Base-by-base conservation (phyloP, 805 yeast genomes). In the Ogataea sp. region DNA sequence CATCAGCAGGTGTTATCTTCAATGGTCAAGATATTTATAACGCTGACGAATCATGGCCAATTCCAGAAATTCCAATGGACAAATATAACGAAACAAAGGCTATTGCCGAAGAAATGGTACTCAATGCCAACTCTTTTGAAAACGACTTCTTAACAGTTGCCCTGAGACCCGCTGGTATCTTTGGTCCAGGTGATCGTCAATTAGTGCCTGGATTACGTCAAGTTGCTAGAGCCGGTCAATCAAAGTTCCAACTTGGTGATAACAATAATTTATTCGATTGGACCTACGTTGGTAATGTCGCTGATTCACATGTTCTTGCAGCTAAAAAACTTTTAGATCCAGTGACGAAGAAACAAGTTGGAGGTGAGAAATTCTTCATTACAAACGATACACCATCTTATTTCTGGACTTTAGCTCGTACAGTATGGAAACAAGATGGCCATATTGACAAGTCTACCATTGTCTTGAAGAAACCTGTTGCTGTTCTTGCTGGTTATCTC, bases 161-260 rank as follows among this genome's bases (percentile, higher is more conserved):
- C 2, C 62, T 93, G 36, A 75, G 99, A 46, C 98, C 98, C 1
- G 96, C 98, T 1, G 99, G 98, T 30, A 88, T 93, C 36, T 93
- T 93, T 65, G 99, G 98, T 5, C 98, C 97, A 6, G 97, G 98
- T 33, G 98, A 93, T 59, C 77, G 98, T 44, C 99, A 93, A 59
- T 66, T 93, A 53, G 93, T 93, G 34, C 98, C 98, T 11, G 95
- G 95, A 3, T 68, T 93, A 43, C 77, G 96, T 55, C 72, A 72
- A 14, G 96, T 86, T 33, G 88, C 95, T 3, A 72, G 73, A 42
- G 65, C 75, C 39, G 95, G 95, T 8, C 96, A 90, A 60, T 82
- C 93, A 18, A 83, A 83, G 59, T 86, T 86, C 61, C 99, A 93
- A 63, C 70, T 93, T 36, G 98, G 99, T 48, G 94, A 87, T 58